Conservation (phyloP, 768 basidiomycete genomes). For the Filobasidium floriforme region DNA sequence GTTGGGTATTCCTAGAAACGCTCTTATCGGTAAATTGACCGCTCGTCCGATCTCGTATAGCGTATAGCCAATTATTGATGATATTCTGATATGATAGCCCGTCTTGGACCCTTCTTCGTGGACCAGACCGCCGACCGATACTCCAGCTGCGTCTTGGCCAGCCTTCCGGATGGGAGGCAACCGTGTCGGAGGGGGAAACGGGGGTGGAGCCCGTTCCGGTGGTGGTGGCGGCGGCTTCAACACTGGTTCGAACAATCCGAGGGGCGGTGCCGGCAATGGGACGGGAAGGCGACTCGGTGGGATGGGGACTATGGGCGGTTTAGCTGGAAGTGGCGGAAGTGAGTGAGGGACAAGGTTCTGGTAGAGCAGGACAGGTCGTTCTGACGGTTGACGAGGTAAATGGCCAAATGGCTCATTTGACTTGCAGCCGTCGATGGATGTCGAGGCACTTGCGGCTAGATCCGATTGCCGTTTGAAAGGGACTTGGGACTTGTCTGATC, state of each 20-base stretch:
- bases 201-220: slow-evolving; percentile 1
- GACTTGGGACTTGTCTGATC: too few relatives aligned
- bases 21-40: background rate
- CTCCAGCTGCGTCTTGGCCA: background rate
- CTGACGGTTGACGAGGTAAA: background rate
- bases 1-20: background rate
- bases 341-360: background rate
- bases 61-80: background rate
- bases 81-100: background rate
- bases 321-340: slow-evolving; percentile 3
- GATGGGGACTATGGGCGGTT: background rate
- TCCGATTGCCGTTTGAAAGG: background rate
- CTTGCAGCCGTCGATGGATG: slow-evolving; percentile 5
- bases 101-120: slow-evolving; percentile 5
- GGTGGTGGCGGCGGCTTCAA: slow-evolving; percentile 9
- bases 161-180: slow-evolving; percentile 17
- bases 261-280: background rate
- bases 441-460: slow-evolving; percentile 1
- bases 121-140: background rate
- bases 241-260: too few relatives aligned
- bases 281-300: background rate
- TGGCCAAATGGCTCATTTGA: background rate
- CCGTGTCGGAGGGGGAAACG: slow-evolving; percentile 9
- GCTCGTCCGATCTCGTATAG: background rate
- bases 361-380: background rate